Conservation (phyloP, 2,329 filamentous ascomycete genomes). For the Metarhizium album region DNA sequence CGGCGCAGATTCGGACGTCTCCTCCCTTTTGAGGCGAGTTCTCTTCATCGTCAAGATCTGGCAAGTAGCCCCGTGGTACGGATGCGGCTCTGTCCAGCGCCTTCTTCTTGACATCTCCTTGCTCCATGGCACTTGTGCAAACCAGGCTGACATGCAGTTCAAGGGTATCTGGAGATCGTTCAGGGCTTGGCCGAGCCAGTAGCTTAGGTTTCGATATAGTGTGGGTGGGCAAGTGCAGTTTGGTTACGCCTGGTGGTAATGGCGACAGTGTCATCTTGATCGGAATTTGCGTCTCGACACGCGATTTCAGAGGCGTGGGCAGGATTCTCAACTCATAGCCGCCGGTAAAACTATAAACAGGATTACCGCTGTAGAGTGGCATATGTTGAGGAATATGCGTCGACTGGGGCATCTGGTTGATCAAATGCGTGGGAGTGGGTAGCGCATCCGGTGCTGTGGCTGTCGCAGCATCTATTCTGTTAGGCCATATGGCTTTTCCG, state of each 20-base stretch:
- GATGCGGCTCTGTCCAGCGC: slow-evolving; percentile 50
- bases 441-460: slow-evolving; percentile 14
- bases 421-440: slow-evolving; percentile 16
- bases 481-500: slow-evolving; percentile 26
- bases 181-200: slow-evolving; percentile 59
- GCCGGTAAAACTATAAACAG: slow-evolving; percentile 20
- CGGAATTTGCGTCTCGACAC: slow-evolving; percentile 93
- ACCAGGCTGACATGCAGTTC: slow-evolving; percentile 76
- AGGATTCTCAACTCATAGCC: slow-evolving; percentile 45
- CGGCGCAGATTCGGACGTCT: slow-evolving; percentile 83
- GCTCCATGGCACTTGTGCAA: slow-evolving; percentile 84
- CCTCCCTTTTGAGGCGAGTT: slow-evolving; percentile 75
- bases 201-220: slow-evolving; percentile 94
- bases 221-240: slow-evolving; percentile 76
- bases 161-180: slow-evolving; percentile 59
- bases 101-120: slow-evolving; percentile 51
- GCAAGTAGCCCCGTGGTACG: slow-evolving; percentile 26
- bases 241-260: slow-evolving; percentile 64
- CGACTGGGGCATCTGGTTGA: slow-evolving; percentile 16
- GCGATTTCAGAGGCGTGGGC: slow-evolving; percentile 67
- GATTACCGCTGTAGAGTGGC: slow-evolving; percentile 14
- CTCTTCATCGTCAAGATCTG: slow-evolving; percentile 44
- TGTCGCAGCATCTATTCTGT: slow-evolving; percentile 16
- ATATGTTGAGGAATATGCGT: slow-evolving; percentile 22
- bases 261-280: slow-evolving; percentile 71